Percentiles rank a stretch among this genome's conserved stretches.
These are phyloP conservation scores for Papiliotrema fonsecae DNA, from an alignment of 1,284 basidiomycete species.

Conservation along the genomic window DNA sequence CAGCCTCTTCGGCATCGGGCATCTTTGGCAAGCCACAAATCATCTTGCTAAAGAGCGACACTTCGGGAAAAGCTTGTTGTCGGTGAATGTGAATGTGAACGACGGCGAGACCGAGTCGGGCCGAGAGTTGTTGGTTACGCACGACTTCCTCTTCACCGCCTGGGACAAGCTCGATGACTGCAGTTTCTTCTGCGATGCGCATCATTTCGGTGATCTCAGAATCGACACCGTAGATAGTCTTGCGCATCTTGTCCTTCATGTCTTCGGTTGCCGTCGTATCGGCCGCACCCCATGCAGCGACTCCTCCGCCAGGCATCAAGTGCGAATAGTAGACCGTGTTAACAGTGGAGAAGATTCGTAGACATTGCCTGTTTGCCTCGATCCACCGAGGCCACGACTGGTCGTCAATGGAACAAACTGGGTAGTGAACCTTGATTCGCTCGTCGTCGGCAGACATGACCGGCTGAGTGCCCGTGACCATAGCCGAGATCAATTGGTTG, in stretches of 20 bases:
- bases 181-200: slow-evolving; percentile 38
- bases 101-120: slow-evolving; percentile 41
- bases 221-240: slow-evolving; percentile 29
- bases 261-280: not conserved
- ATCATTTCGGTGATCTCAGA: slow-evolving; percentile 37
- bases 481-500: slow-evolving; percentile 29
- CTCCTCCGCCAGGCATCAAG: not conserved
- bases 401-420: slow-evolving; percentile 37
- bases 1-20: slow-evolving; percentile 6
- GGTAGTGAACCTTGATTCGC: slow-evolving; percentile 42
- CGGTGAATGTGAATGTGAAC: slow-evolving; percentile 47
- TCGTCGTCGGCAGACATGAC: slow-evolving; percentile 39
- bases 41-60: slow-evolving; percentile 44
- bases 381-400: slow-evolving; percentile 44
- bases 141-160: slow-evolving; percentile 48
- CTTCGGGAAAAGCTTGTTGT: slow-evolving; percentile 47
- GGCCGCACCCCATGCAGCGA: slow-evolving; percentile 9
- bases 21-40: slow-evolving; percentile 47
- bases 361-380: slow-evolving; percentile 35
- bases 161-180: slow-evolving; percentile 41
- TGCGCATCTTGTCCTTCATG: slow-evolving; percentile 3
- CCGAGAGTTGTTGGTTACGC: slow-evolving; percentile 43
- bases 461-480: slow-evolving; percentile 33
- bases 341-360: slow-evolving; percentile 35
- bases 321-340: slow-evolving; percentile 32